These are phyloP conservation scores for Canna indica DNA, from an alignment of 176 grass and related monocot species.

Conservation along the genomic window DNA sequence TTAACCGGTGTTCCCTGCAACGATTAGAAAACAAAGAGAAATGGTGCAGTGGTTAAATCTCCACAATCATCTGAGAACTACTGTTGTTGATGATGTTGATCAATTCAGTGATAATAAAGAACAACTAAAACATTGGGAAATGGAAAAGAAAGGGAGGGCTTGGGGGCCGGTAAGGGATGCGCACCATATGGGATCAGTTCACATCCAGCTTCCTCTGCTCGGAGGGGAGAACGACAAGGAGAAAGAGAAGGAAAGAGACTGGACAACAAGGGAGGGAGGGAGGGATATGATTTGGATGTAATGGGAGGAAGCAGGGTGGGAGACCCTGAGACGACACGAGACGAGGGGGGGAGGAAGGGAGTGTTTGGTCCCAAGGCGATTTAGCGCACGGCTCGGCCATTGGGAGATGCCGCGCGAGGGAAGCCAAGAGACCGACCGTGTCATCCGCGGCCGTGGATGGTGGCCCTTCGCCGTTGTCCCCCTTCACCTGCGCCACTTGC, in stretches of 20 bases:
- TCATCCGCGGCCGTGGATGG: neutral
- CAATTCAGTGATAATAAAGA: neutral
- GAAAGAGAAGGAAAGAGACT: neutral
- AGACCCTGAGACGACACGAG: neutral
- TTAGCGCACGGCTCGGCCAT: neutral
- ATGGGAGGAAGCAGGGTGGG: neutral
- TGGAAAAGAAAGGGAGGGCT: neutral
- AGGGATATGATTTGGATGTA: neutral
- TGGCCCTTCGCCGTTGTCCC: neutral
- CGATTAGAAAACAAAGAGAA: neutral
- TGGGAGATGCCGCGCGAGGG: neutral
- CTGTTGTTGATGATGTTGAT: neutral
- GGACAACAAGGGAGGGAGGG: neutral
- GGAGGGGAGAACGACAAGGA: neutral
- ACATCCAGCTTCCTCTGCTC: neutral
- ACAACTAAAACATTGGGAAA: neutral
- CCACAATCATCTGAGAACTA: neutral
- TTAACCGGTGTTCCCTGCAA: conserved; percentile 93
- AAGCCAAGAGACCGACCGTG: neutral
- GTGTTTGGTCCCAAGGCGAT: neutral
- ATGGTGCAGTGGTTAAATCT: neutral
- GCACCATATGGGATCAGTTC: neutral
- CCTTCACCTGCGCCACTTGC: neutral
- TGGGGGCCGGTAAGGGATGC: neutral
- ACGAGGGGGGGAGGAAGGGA: neutral